phyloP scores from a whole-genome alignment of 176 grass and related monocot genomes.

The Hyparrhenia diplandra region DNA sequence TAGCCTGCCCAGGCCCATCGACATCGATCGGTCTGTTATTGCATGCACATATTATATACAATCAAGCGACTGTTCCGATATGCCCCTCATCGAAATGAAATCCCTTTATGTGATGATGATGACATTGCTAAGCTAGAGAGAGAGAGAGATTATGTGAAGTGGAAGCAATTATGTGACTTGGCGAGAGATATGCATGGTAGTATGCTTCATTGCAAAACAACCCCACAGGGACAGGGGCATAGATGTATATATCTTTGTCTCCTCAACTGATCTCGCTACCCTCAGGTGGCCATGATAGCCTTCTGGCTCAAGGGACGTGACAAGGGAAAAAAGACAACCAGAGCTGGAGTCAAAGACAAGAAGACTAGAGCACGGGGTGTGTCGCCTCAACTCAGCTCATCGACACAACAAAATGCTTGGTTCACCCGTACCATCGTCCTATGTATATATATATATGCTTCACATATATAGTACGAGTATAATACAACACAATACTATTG shows the following conservation, averaged over 20 bases:
- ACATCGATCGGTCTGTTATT: constrained; percentile 39
- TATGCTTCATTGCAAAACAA: constrained; percentile 86
- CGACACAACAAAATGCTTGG: constrained; percentile 16
- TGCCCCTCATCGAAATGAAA: not conserved
- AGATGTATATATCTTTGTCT: constrained; percentile 36
- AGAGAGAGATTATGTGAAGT: constrained; percentile 65
- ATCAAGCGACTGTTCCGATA: constrained; percentile 31
- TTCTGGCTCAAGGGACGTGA: constrained; percentile 81
- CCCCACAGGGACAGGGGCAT: constrained; percentile 17
- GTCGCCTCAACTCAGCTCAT: constrained; percentile 3
- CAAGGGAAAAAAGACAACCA: constrained; percentile 70
- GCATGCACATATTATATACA: constrained; percentile 58
- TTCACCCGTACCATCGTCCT: constrained; percentile 9
- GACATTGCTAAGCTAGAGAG: constrained; percentile 21
- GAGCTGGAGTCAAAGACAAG: constrained; percentile 99
- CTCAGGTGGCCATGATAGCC: constrained; percentile 62
- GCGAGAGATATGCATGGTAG: constrained; percentile 36
- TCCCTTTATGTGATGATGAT: constrained; percentile 30
- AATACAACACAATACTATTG: not conserved
- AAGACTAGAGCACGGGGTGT: constrained; percentile 37
- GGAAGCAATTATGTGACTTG: constrained; percentile 68
- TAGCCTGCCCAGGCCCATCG: not conserved
- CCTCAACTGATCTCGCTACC: constrained; percentile 45
- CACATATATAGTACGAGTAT: not conserved
- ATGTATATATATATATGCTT: not conserved